Evolutionary conservation across 169 alveolate genomes (phyloP).

Genomic region (Perkinsus marinus): DNA sequence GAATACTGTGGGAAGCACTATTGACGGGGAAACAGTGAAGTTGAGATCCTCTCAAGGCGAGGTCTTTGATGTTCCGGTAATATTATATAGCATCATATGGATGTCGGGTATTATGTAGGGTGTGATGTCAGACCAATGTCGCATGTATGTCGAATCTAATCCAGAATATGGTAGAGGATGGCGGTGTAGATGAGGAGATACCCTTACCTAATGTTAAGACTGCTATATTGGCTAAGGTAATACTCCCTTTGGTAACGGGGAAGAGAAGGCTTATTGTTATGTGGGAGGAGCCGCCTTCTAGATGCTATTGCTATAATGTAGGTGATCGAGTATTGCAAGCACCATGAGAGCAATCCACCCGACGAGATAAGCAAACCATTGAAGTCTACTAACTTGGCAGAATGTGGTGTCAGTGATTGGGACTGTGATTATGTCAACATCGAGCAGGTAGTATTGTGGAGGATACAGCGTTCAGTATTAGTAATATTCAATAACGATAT

Average conservation of each 20-base stretch:
- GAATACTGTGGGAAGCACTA: neutral
- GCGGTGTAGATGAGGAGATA: slow-evolving; percentile 74
- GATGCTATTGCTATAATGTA: neutral
- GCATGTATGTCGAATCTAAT: slow-evolving; percentile 67
- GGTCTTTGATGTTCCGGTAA: neutral
- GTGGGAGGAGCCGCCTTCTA: too few species aligned
- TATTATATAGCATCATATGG: neutral
- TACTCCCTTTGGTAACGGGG: too few species aligned
- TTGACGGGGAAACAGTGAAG: neutral
- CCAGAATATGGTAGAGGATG: slow-evolving; percentile 75
- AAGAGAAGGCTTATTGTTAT: too few species aligned
- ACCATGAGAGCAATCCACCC: slow-evolving; percentile 73
- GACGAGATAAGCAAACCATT: slow-evolving; percentile 84
- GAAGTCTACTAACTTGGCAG: slow-evolving; percentile 61
- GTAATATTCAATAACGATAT: neutral
- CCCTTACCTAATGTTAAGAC: slow-evolving; percentile 82
- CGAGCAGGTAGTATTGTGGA: slow-evolving; percentile 48
- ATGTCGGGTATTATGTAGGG: neutral
- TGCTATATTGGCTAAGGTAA: slow-evolving; percentile 59
- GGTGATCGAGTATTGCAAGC: slow-evolving; percentile 72
- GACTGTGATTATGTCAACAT: slow-evolving; percentile 75
- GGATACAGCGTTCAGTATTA: too few species aligned
- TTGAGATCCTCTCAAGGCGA: neutral
- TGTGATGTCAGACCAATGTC: slow-evolving; percentile 6
- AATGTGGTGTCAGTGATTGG: slow-evolving; percentile 64